Evolutionary conservation across 2,329 filamentous ascomycete species (phyloP).

Genomic region (Paracorniculantispora psalliotae): DNA sequence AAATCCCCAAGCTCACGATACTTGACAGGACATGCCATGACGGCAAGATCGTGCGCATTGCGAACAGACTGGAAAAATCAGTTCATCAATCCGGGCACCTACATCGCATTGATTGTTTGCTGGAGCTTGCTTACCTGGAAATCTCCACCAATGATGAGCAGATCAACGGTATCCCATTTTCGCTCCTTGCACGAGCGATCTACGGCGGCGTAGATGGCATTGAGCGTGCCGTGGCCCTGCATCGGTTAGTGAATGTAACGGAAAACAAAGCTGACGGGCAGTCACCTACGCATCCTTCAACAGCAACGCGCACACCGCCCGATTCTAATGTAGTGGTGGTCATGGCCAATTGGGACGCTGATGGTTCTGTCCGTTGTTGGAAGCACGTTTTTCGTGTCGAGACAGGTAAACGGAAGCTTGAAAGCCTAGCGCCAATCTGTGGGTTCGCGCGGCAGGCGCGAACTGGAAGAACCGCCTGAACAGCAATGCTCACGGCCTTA

Average conservation of each 20-base stretch:
- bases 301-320: slow-evolving; percentile 64
- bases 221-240: slow-evolving; percentile 83
- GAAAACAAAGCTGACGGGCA: background rate
- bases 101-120: background rate
- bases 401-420: background rate
- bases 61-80: slow-evolving; percentile 61
- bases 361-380: background rate
- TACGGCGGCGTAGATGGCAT: slow-evolving; percentile 85
- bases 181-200: slow-evolving; percentile 62
- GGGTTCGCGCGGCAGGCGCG: background rate
- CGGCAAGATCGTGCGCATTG: slow-evolving; percentile 79
- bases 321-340: slow-evolving; percentile 27
- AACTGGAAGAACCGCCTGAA: background rate
- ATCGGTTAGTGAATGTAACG: background rate
- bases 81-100: slow-evolving; percentile 8
- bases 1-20: slow-evolving; percentile 89
- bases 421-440: background rate
- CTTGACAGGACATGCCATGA: slow-evolving; percentile 85
- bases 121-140: slow-evolving; percentile 61
- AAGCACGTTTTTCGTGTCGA: slow-evolving; percentile 1
- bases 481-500: background rate
- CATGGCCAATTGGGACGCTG: slow-evolving; percentile 22
- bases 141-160: slow-evolving; percentile 92
- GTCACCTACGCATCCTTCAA: slow-evolving; percentile 76
- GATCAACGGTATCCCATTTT: slow-evolving; percentile 76